Evolutionary conservation across 73 alveolate genomes (phyloP), one percentile per base, ranked within the genome.

Genomic region (Paramecium tetraurelia): DNA sequence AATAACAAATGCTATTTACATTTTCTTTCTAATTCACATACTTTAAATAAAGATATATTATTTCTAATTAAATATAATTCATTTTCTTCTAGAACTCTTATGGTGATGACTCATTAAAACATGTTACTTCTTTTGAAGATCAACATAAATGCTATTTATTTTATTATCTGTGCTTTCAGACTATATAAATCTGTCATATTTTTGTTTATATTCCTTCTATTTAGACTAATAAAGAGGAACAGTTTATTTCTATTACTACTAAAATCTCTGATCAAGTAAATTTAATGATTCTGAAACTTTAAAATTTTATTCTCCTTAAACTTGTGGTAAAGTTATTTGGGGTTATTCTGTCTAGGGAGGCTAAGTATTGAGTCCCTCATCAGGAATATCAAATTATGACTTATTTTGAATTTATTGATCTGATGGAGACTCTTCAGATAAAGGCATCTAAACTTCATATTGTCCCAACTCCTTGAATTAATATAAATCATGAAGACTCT

Each of bases 401-500:
- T 63, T 63, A n/a, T 63, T 22, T 63, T 63, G 29, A 10, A 29
- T 14, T 16, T 35, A 10, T 38, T 75, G 12, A n/a, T 75, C 59
- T 38, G 1, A 20, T 46, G 90, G 90, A 44, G 90, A 24, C 18
- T 80, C 90, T 7, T 80, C 90, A 1, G 46, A 21, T 12, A 48
- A 20, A 24, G 71, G 70, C 36, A 80, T 48, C 20, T 80, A 46
- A 20, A 43, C 35, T 5, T 80, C 76, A 80, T 44, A 24, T 35
- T 80, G n/a, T 22, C 76, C 90, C 22, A 80, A 48, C 12, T 80
- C 90, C 48, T 80, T 80, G n/a, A 43, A 31, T 22, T 33, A 43
- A 22, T 80, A 80, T 40, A 89, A 48, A 59, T 89, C 75, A 72
- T 41, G 58, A 59, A 89, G 58, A 59, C 94, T 89, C 88, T 89